These are phyloP conservation scores for Phalaenopsis equestris DNA, from an alignment of 106 monocot genomes.

Conservation along the genomic window DNA sequence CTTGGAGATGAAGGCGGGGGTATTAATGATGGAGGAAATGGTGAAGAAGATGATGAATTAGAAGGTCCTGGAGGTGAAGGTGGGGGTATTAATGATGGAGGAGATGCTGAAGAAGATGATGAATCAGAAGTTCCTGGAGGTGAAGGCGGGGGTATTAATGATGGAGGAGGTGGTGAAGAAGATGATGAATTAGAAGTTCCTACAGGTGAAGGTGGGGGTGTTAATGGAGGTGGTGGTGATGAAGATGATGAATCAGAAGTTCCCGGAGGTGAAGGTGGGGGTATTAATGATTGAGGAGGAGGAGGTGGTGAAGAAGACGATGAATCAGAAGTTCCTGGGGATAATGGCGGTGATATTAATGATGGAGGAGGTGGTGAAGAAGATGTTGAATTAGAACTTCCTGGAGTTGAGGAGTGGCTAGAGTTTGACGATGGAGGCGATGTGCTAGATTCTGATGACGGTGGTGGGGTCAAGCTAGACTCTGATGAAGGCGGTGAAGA, in stretches of 20 bases:
- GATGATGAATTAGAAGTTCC: not conserved
- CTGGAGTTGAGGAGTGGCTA: not conserved
- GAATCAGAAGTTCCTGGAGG: not conserved
- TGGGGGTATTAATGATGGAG: not conserved
- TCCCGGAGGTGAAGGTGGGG: no score
- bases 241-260: no score
- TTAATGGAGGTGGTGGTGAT: not conserved
- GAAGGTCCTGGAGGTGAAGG: not conserved
- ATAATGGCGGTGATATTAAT: not conserved
- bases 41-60: not conserved
- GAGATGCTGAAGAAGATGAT: not conserved
- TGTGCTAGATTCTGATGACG: not conserved
- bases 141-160: not conserved
- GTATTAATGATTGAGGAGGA: no score
- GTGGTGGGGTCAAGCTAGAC: not conserved
- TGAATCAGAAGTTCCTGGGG: not conserved
- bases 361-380: conserved; percentile 10
- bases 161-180: conserved; percentile 7
- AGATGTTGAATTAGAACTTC: not conserved
- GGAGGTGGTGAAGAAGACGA: no score
- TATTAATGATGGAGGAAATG: conserved; percentile 6
- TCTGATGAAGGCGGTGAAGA: conserved; percentile 2
- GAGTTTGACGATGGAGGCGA: not conserved
- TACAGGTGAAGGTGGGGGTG: not conserved
- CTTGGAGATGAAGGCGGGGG: not conserved